These are phyloP conservation scores for Paramecium primaurelia DNA, from an alignment of 73 alveolate genomes.

Conservation along the genomic window DNA sequence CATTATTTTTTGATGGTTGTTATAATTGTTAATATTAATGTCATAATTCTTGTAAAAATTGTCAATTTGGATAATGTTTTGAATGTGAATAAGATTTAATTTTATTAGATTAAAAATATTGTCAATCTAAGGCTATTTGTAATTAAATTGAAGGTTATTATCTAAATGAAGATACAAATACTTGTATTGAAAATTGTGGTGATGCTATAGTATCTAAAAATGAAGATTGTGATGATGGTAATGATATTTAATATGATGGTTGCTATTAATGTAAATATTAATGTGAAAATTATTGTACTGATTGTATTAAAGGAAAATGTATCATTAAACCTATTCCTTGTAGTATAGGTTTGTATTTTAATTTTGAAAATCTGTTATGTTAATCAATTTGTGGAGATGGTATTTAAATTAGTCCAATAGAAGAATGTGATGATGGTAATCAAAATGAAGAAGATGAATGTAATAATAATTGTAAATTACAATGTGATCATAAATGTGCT, in stretches of 20 bases:
- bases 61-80: neutral
- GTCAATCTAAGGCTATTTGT: neutral
- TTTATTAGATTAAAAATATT: neutral
- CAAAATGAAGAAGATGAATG: neutral
- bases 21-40: neutral
- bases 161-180: neutral
- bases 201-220: neutral
- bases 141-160: neutral
- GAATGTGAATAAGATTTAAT: neutral
- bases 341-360: neutral
- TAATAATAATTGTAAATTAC: neutral
- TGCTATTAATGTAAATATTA: neutral
- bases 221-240: neutral
- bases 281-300: neutral
- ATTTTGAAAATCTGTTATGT: neutral
- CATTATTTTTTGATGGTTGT: neutral
- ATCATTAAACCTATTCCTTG: neutral
- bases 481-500: neutral
- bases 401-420: neutral
- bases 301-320: neutral
- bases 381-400: neutral
- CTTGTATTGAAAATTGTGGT: neutral
- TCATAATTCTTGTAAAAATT: neutral
- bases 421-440: constrained; percentile 3
- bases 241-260: neutral